Evolutionary conservation across 345 rosid species (phyloP).

Genomic region (Euclidium syriacum): DNA sequence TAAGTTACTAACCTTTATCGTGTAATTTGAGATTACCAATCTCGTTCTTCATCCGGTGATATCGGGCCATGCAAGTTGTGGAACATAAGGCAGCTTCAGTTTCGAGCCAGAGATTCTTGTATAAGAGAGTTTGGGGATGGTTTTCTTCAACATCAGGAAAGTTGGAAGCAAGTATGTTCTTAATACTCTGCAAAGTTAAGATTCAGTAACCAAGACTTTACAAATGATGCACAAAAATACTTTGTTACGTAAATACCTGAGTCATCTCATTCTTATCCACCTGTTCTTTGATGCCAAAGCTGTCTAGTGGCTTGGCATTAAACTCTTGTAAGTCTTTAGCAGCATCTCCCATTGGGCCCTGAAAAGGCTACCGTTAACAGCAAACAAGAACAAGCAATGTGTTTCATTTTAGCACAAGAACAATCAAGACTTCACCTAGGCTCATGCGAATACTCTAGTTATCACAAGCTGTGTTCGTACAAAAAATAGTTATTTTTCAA

Average conservation of each 20-base stretch:
- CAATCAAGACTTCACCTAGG: neutral
- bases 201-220: conserved; percentile 7
- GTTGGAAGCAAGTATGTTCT: conserved; percentile 57
- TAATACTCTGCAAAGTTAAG: conserved; percentile 57
- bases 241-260: conserved; percentile 45
- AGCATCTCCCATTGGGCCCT: conserved; percentile 14
- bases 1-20: conserved; percentile 36
- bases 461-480: conserved; percentile 7
- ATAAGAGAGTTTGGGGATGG: conserved; percentile 53
- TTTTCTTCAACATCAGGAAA: conserved; percentile 50
- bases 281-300: conserved; percentile 22
- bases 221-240: conserved; percentile 5
- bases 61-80: conserved; percentile 61
- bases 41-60: conserved; percentile 50
- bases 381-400: conserved; percentile 13
- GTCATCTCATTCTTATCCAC: conserved; percentile 48
- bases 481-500: neutral
- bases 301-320: conserved; percentile 27
- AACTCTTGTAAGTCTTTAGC: conserved; percentile 10
- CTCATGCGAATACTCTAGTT: neutral
- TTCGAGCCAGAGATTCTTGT: conserved; percentile 93
- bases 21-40: conserved; percentile 41
- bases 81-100: conserved; percentile 86
- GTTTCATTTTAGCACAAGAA: neutral
- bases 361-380: conserved; percentile 17